Percentiles rank a stretch among this genome's conserved stretches.
Evolutionary conservation across 331 rosid genomes (phyloP).

Genomic region (Saraca asoca): DNA sequence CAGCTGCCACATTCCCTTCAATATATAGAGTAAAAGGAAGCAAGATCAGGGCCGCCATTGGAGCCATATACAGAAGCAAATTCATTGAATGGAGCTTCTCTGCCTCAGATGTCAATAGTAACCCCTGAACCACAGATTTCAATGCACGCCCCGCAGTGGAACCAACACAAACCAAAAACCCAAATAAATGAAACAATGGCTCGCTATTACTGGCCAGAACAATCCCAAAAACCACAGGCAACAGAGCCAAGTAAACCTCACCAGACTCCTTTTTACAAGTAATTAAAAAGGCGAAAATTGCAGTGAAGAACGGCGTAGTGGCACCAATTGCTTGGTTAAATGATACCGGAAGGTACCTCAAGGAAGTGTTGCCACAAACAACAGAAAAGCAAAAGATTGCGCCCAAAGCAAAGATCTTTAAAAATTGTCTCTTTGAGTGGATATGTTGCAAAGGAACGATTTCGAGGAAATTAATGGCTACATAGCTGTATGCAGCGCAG

Average conservation of each 20-base stretch:
- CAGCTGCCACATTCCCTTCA: conserved; percentile 69
- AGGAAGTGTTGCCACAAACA: conserved; percentile 90
- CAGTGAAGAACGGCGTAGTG: conserved; percentile 93
- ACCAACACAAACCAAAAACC: conserved; percentile 75
- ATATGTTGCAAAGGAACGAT: conserved; percentile 78
- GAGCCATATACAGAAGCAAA: conserved; percentile 93
- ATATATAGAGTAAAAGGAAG: conserved; percentile 74
- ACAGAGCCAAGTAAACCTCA: conserved; percentile 70
- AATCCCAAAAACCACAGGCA: conserved; percentile 88
- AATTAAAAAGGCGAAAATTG: conserved; percentile 69
- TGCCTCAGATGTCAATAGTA: conserved; percentile 69
- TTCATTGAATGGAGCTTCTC: conserved; percentile 98
- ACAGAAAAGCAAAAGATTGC: conserved; percentile 90
- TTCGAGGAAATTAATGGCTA: conserved; percentile 63
- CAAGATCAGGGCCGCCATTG: conserved; percentile 78
- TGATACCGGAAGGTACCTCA: conserved; percentile 83
- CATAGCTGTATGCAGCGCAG: conserved; percentile 67
- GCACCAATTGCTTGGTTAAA: conserved; percentile 97
- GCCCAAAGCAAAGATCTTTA: conserved; percentile 77
- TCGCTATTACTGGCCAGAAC: conserved; percentile 81
- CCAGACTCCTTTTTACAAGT: conserved; percentile 80
- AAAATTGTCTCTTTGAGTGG: conserved; percentile 72
- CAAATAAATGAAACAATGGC: conserved; percentile 79
- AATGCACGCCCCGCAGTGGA: conserved; percentile 91
- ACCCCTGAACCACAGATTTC: conserved; percentile 87